Evolutionary conservation across 768 basidiomycete species (phyloP), one percentile per base, ranked within the genome.

Genomic region (Kwoniella newhampshirensis): DNA sequence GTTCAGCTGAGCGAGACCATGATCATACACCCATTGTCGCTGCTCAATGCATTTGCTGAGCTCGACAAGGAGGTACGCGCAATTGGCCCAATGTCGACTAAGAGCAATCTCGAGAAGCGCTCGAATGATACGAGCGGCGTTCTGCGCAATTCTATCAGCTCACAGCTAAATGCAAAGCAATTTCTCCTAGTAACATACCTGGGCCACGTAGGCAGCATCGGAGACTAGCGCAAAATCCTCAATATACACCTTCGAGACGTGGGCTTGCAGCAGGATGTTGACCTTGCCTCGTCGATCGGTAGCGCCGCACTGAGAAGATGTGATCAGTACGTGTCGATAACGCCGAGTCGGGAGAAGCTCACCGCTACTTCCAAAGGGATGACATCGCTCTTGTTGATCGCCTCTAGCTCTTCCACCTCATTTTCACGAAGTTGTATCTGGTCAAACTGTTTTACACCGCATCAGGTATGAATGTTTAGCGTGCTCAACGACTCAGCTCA

Each of bases 221-320:
- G 96, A 98, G 6, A 98, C 87, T 57, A 99, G 80, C 8, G 96
- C 96, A 68, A 96, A 99, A 77, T 99, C 96, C 59, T 96, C 88
- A 13, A 96, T 79, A n/a, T 80, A 79, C 41, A 84, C 81, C 43
- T 82, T 79, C 35, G 91, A 96, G 61, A 99, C 91, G 75, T 84
- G 89, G 1, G 84, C 87, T 77, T 99, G 96, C 20, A 99, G 80
- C 17, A 98, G 81, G 59, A 98, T 89, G 75, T 97, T 98, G 77
- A 93, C 91, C 78, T 99, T 99, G 45, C 84, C 90, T 76, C 80
- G 84, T 58, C 82, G 82, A 12, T 81, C 83, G 52, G 84, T 81
- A 1, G 81, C 81, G 4, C 83, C 88, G 15, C 84, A 87, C 87
- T 91, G 30, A 20, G 23, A 51, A 37, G 17, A 20, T 5, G 20